phyloP scores from a whole-genome alignment of 2,329 filamentous ascomycete species.

The Talaromyces sp. region DNA sequence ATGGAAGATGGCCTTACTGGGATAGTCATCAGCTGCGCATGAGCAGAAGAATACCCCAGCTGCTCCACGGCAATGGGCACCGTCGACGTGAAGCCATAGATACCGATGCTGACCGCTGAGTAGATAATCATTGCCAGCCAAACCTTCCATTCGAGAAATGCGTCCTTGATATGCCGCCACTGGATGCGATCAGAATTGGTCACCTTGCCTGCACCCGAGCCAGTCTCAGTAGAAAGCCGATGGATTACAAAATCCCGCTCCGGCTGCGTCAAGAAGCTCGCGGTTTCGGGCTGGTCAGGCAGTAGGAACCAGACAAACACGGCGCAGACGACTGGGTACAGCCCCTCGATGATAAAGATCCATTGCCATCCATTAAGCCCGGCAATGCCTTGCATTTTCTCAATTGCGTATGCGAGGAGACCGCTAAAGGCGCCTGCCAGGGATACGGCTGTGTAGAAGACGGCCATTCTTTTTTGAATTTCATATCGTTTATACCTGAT shows the following conservation, averaged over 20 bases:
- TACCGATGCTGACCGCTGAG: too few species aligned
- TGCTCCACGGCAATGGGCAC: neutral
- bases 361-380: slow-evolving; percentile 22
- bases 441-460: slow-evolving; percentile 56
- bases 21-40: neutral
- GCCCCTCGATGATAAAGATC: slow-evolving; percentile 60
- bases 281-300: neutral
- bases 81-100: neutral
- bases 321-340: neutral
- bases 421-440: slow-evolving; percentile 61
- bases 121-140: too few species aligned
- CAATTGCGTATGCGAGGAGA: slow-evolving; percentile 77
- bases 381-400: slow-evolving; percentile 68
- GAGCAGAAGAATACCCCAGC: neutral
- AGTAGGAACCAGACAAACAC: neutral
- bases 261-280: neutral
- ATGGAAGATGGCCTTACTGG: neutral
- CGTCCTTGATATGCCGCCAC: neutral
- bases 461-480: slow-evolving; percentile 53
- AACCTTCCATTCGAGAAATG: too few species aligned
- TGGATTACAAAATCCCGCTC: neutral
- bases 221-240: neutral
- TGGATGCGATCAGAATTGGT: neutral
- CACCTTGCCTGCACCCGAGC: neutral
- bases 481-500: slow-evolving; percentile 42